phyloP scores from a whole-genome alignment of 2,329 filamentous ascomycete genomes.

The Saccharata proteae region DNA sequence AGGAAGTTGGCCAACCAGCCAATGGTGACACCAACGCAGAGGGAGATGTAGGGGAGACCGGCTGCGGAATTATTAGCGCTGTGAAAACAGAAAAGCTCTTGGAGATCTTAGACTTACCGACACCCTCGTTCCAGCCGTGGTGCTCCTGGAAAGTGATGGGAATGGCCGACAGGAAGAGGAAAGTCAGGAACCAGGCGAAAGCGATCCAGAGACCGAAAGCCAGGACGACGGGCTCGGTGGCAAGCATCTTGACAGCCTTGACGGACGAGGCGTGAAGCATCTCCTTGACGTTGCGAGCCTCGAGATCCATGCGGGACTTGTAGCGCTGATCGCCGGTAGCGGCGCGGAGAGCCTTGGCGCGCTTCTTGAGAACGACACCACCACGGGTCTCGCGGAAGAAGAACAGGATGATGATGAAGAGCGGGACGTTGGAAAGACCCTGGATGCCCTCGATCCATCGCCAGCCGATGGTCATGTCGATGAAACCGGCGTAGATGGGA shows the following conservation, averaged over 20 bases:
- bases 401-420: conserved; percentile 31
- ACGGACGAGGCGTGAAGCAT: conserved; percentile 38
- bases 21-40: conserved; percentile 37
- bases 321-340: conserved; percentile 39
- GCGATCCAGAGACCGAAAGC: conserved; percentile 40
- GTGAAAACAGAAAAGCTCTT: not conserved
- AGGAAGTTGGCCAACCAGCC: conserved; percentile 38
- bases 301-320: conserved; percentile 38
- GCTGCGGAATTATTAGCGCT: conserved; percentile 9
- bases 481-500: conserved; percentile 43
- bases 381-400: conserved; percentile 38
- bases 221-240: conserved; percentile 38
- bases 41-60: conserved; percentile 40
- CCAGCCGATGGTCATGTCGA: conserved; percentile 41
- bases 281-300: conserved; percentile 35
- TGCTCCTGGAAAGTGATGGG: conserved; percentile 40
- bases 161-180: conserved; percentile 42
- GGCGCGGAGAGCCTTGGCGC: conserved; percentile 36
- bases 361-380: conserved; percentile 35
- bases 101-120: conserved; percentile 14
- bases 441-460: conserved; percentile 43
- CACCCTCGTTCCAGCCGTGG: conserved; percentile 40
- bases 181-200: conserved; percentile 42
- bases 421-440: conserved; percentile 39
- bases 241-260: conserved; percentile 39